Evolutionary conservation across 2,329 filamentous ascomycete genomes (phyloP), one percentile per base, ranked within the genome.

Genomic region (Hypocreales sp.): DNA sequence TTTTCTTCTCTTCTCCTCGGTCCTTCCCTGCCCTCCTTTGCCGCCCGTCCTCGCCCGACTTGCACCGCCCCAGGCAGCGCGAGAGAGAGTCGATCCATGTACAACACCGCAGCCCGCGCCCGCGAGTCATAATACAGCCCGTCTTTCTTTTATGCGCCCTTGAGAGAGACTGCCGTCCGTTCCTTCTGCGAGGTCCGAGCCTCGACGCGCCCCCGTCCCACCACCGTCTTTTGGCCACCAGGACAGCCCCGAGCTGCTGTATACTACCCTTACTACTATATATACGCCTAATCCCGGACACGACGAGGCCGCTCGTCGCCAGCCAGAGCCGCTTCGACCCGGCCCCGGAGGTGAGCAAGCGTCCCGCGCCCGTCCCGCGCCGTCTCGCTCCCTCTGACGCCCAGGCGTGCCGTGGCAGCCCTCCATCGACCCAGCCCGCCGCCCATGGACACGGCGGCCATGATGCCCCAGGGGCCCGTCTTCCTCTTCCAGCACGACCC

Each of bases 401-500:
- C n/a, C n/a, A n/a, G n/a, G n/a, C n/a, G n/a, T n/a, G n/a, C n/a
- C n/a, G n/a, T n/a, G n/a, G n/a, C n/a, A n/a, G n/a, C n/a, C n/a
- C n/a, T n/a, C n/a, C n/a, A n/a, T n/a, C n/a, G n/a, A n/a, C n/a
- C n/a, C n/a, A n/a, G n/a, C n/a, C n/a, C n/a, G n/a, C n/a, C n/a
- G n/a, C n/a, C 56, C 60, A 83, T 83, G 78, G 77, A 81, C 46
- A 53, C 68, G 44, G 62, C 51, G 37, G 59, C 67, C n/a, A n/a
- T n/a, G n/a, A n/a, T n/a, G n/a, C n/a, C n/a, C n/a, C n/a, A n/a
- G n/a, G n/a, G n/a, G n/a, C 63, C 79, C 32, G 92, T 84, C 64
- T 86, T 80, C 67, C 90, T 86, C 65, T 92, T 87, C 62, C 77
- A 72, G 45, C 73, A 79, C 39, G 80, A 90, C 41, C 66, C 76